Percentiles rank a stretch among this genome's conserved stretches.
phyloP scores from a whole-genome alignment of 345 rosid genomes.

The Eucalyptus paniculata region DNA sequence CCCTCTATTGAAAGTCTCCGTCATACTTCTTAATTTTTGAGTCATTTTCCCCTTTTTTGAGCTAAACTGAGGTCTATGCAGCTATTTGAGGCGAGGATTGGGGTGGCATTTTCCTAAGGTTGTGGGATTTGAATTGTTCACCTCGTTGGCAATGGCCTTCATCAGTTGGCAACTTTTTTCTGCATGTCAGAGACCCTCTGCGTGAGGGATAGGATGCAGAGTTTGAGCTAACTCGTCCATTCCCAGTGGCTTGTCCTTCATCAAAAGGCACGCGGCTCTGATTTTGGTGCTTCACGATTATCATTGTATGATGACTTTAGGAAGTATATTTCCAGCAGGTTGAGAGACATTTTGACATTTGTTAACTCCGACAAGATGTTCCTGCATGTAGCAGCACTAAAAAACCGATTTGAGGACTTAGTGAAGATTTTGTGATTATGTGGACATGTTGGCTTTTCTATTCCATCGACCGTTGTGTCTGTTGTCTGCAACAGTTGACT shows the following conservation, averaged over 20 bases:
- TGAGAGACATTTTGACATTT: neutral
- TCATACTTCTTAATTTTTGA: neutral
- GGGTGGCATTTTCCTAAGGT: conserved; percentile 93
- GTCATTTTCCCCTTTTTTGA: neutral
- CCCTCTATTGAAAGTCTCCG: neutral
- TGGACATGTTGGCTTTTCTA: neutral
- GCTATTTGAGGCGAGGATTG: conserved; percentile 72
- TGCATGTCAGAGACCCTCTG: conserved; percentile 78
- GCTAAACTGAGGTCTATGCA: conserved; percentile 14
- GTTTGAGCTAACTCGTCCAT: neutral
- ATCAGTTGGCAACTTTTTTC: conserved; percentile 86
- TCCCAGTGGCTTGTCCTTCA: neutral
- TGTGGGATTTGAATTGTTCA: conserved; percentile 78
- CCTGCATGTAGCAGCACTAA: neutral
- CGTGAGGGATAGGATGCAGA: conserved; percentile 11
- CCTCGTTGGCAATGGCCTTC: conserved; percentile 78
- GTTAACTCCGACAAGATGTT: neutral
- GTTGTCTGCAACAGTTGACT: neutral
- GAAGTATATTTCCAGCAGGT: neutral
- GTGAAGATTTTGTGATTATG: neutral
- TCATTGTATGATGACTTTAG: neutral
- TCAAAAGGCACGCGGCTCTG: neutral
- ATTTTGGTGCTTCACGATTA: neutral
- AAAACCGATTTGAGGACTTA: neutral
- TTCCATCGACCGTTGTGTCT: neutral